Evolutionary conservation across 495 filamentous ascomycete species (phyloP), one percentile per base, ranked within the genome.

Genomic region (Aspergillus wentii): DNA sequence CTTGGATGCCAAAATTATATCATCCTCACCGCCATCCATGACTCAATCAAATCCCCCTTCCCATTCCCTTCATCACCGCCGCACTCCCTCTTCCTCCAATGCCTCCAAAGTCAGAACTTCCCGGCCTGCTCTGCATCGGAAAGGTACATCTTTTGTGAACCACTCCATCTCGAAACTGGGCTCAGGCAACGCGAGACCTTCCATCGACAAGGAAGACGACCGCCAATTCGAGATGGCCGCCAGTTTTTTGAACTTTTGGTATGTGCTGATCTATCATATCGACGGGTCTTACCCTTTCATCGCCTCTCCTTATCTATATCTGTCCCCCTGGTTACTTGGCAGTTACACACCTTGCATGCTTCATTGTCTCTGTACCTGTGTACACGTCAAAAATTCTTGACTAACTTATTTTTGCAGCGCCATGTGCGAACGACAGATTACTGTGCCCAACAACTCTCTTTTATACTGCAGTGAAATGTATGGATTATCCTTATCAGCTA

Each of bases 241-340:
- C 33, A 80, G 76, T 51, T 83, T 84, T 36, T 54, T 80, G 41
- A 78, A 82, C 44, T 84, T 75, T 57, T 84, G 80, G 79, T 83
- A 66, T 34, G 71, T 65, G 30, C 23, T 8, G 29, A 17, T 17
- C 25, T 45, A n/a, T n/a, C n/a, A n/a, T n/a, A n/a, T n/a, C n/a
- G n/a, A n/a, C n/a, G n/a, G n/a, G n/a, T n/a, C n/a, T n/a, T n/a
- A n/a, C n/a, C n/a, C n/a, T 26, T 52, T 33, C 10, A 44, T 38
- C 36, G 28, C 35, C 26, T 28, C 35, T 44, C 40, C 53, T 56
- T 62, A 50, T 58, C 47, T 49, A 20, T 57, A 33, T 33, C 33
- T 40, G 33, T n/a, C n/a, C n/a, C n/a, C n/a, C n/a, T n/a, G n/a
- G n/a, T n/a, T n/a, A n/a, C n/a, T n/a, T n/a, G n/a, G n/a, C n/a